Evolutionary conservation across 192 early-diverging fungal species (phyloP).

Genomic region (Backusella luteola): DNA sequence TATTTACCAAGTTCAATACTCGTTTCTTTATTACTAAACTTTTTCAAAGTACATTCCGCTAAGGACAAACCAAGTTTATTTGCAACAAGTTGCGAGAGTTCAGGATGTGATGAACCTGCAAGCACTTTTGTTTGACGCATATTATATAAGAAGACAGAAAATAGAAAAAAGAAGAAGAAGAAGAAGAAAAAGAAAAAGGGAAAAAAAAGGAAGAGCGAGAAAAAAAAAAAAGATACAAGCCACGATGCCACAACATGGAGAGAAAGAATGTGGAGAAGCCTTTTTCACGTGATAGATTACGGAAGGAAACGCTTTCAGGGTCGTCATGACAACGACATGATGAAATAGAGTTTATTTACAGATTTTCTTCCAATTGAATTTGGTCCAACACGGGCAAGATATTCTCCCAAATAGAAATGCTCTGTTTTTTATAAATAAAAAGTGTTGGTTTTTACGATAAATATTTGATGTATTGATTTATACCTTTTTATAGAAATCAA

Average conservation of each 20-base stretch:
- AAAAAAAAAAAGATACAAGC: no score
- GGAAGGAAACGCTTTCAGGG: no score
- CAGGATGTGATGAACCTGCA: conserved; percentile 91
- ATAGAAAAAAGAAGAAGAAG: neutral
- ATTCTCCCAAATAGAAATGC: conserved; percentile 76
- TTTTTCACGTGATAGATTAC: neutral
- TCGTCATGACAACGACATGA: neutral
- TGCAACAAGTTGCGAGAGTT: conserved; percentile 77
- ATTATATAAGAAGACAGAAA: neutral
- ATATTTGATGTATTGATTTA: neutral
- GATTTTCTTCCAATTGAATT: conserved; percentile 10
- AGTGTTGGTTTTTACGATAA: neutral
- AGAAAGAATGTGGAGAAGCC: no score
- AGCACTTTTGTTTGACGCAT: conserved; percentile 93
- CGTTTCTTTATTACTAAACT: conserved; percentile 93
- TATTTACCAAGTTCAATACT: conserved; percentile 73
- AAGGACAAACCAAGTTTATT: conserved; percentile 76
- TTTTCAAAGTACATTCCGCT: conserved; percentile 72
- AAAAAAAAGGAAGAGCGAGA: neutral
- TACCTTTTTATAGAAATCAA: conserved; percentile 83
- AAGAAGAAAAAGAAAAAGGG: neutral
- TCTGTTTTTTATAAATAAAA: conserved; percentile 34
- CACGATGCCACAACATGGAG: no score
- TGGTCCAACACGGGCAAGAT: conserved; percentile 79
- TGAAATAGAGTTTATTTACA: neutral